Base-by-base conservation (phyloP, 768 basidiomycete species). In the Boletus sp. region DNA sequence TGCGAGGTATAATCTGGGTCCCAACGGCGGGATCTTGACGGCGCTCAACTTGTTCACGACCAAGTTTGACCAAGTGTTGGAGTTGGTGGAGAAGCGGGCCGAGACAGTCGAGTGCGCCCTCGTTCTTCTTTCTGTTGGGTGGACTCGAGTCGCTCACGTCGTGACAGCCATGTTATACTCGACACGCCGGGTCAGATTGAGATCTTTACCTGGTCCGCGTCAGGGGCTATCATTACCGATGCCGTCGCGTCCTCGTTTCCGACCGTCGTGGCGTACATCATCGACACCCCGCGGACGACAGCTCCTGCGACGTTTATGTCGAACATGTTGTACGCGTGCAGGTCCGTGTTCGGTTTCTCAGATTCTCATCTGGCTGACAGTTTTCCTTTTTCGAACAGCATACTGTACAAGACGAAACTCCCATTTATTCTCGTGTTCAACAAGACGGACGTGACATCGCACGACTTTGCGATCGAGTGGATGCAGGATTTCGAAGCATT, bases 121-220 rank as follows among this genome's bases (percentile, higher is more conserved):
- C 40, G 4, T 24, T 29, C 18, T 28, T 35, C 47, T 42, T 20
- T 40, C 42, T 3, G 40, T 41, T 44, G 50, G 35, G 44, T 50
- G 41, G 17, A n/a, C 24, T 24, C 8, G 30, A 7, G n/a, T 15
- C 11, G 41, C 36, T 33, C 33, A 54, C 20, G 39, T 17, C 18
- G 41, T 7, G 52, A 33, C 66, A 98, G 96, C 65, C 89, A 98
- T 76, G 83, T 99, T 57, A 87, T 99, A 46, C 78, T 99, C 47
- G 97, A 99, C 67, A 99, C 97, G 0, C 97, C 97, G 7, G 97
- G 97, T 5, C 97, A 99, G 74, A 99, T 99, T 66, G 97, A 99
- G 75, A 99, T 98, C 62, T 99, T 99, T 70, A 99, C 97, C 49
- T 99, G 97, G 97, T 98, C 95, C 0, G 97, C 97, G 2, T 98